Evolutionary conservation across 2,329 filamentous ascomycete genomes (phyloP).

Genomic region (Trichoderma sp.): DNA sequence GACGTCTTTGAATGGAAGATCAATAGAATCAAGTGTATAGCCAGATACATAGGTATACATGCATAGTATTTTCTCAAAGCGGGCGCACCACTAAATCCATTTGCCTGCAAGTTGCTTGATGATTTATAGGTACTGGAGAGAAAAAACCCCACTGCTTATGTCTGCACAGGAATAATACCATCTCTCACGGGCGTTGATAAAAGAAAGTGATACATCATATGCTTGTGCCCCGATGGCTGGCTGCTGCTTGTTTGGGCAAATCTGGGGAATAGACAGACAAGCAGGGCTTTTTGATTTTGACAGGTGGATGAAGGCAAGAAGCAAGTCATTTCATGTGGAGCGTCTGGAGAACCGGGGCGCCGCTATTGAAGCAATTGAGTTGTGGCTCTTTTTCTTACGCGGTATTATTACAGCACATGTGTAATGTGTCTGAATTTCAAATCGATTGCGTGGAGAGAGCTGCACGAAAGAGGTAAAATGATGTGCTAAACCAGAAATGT

Average conservation of each 20-base stretch:
- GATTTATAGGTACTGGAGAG: neutral
- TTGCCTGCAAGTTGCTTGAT: neutral
- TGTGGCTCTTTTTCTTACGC: neutral
- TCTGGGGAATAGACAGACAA: neutral
- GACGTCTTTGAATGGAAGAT: neutral
- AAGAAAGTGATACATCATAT: constrained; percentile 19
- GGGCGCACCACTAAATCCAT: neutral
- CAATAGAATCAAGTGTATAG: neutral
- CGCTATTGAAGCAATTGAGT: neutral
- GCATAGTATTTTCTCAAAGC: neutral
- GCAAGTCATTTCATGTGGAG: neutral
- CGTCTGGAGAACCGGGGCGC: neutral
- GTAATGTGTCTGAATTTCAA: neutral
- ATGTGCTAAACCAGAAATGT: neutral
- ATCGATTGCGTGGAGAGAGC: neutral
- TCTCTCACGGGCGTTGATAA: neutral
- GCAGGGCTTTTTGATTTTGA: constrained; percentile 2
- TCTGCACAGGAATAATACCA: neutral
- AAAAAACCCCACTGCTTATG: neutral
- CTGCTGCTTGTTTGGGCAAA: neutral
- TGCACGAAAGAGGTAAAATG: neutral
- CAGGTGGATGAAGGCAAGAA: neutral
- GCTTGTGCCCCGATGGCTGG: neutral
- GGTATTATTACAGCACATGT: neutral
- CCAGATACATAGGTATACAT: neutral